Evolutionary conservation across 257 asterid species (phyloP).

Genomic region (Primulina huaijiensis): DNA sequence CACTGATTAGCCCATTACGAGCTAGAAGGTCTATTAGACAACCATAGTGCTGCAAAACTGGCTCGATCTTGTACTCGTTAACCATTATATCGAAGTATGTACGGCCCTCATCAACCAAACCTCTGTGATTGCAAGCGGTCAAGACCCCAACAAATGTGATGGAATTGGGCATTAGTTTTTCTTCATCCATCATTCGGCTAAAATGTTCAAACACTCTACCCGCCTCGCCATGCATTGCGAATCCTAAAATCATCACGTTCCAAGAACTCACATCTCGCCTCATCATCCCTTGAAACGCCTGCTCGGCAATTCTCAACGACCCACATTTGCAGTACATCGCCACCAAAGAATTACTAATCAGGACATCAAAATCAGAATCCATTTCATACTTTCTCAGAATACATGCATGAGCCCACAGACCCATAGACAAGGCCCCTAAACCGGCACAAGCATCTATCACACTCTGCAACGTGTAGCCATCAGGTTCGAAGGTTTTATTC

Average conservation of each 20-base stretch:
- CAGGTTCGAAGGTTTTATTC: conserved; percentile 51
- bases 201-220: conserved; percentile 48
- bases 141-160: conserved; percentile 66
- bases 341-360: conserved; percentile 54
- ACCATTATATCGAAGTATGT: conserved; percentile 52
- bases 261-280: conserved; percentile 64
- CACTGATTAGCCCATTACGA: conserved; percentile 48
- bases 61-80: conserved; percentile 39
- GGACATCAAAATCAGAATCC: conserved; percentile 34
- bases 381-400: conserved; percentile 36
- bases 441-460: conserved; percentile 70
- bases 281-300: conserved; percentile 55
- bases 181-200: conserved; percentile 44
- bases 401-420: conserved; percentile 74
- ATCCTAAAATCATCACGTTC: conserved; percentile 63
- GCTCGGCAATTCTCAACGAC: conserved; percentile 50
- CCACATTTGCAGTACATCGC: conserved; percentile 88
- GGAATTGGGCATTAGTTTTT: conserved; percentile 49
- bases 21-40: conserved; percentile 73
- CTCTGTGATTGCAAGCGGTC: conserved; percentile 73
- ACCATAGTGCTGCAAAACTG: conserved; percentile 81
- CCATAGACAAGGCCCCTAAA: conserved; percentile 64
- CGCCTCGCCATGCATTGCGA: conserved; percentile 62
- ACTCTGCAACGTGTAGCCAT: conserved; percentile 77
- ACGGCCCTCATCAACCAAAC: conserved; percentile 57